Base-by-base conservation (phyloP, 1,139 yeast species). In the Geotrichum cucujoidarum region DNA sequence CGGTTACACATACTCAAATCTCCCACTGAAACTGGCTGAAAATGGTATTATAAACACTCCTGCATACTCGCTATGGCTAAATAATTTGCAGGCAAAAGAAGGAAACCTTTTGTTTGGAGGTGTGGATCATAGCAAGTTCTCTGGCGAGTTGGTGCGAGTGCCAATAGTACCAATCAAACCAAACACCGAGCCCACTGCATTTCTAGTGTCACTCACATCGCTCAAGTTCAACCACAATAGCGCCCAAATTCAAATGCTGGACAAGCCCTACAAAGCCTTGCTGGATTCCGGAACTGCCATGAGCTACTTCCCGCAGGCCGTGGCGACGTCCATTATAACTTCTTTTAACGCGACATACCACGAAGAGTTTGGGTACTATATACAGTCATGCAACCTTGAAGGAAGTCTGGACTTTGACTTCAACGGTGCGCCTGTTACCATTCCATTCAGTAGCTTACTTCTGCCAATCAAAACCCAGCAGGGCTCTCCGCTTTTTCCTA, bases 91-190 rank as follows among this genome's bases (percentile, higher is more conserved):
- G n/a, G 64, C 77, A 4, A 56, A 60, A n/a, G 49, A 61, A 1
- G 84, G 84, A 2, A 59, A 70, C 13, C 62, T 80, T 36, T 67
- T 79, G 39, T 80, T 80, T 60, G 85, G 85, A 3, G 85, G 78
- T 27, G 65, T 77, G 44, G 85, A 80, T 59, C 67, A 69, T 35
- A 74, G 78, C 31, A 80, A 79, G 62, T 73, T 69, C 52, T 53
- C 64, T 0, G 84, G 83, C 10, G 62, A 64, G 0, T 65, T 78
- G 53, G 64, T 48, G 34, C 58, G 57, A 7, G 55, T 60, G 45
- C 71, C 66, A 16, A 29, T 43, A 17, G 44, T 53, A 4, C 16
- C 43, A 20, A 29, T 37, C 17, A 5, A 29, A 1, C 36, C 45
- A 24, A 54, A 52, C 34, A 31, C 53, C 25, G 34, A 49, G 21